Percentiles rank a stretch among this genome's conserved stretches.
These are phyloP conservation scores for Hordeum pubiflorum DNA, from an alignment of 202 grass and related monocot genomes.

Conservation along the genomic window DNA sequence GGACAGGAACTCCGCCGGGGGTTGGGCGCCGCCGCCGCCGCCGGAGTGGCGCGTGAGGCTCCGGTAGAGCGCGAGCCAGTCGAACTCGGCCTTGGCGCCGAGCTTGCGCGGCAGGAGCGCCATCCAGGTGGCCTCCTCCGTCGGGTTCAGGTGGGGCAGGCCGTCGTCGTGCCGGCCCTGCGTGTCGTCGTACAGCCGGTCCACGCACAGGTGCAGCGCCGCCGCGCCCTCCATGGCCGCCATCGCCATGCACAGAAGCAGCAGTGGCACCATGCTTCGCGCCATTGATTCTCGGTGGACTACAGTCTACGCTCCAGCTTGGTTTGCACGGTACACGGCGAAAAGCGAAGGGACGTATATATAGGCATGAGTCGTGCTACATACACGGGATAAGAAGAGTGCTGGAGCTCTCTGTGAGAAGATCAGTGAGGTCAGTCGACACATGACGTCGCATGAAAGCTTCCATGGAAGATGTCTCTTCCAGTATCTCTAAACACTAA, in stretches of 20 bases:
- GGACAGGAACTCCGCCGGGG: conserved; percentile 12
- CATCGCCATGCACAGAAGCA: background rate
- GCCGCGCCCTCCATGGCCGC: background rate
- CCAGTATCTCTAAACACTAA: no score
- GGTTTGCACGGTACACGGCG: background rate
- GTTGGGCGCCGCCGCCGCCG: background rate
- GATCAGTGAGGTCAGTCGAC: no score
- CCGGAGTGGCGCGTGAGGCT: conserved; percentile 31
- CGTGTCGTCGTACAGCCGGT: conserved; percentile 33
- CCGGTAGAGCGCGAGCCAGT: conserved; percentile 60
- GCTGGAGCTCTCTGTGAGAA: no score
- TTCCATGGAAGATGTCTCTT: no score
- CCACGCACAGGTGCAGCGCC: conserved; percentile 39
- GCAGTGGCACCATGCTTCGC: background rate
- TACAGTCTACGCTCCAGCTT: background rate
- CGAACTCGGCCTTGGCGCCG: conserved; percentile 22
- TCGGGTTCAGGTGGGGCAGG: conserved; percentile 44
- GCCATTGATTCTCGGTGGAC: background rate
- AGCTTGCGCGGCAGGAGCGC: conserved; percentile 38
- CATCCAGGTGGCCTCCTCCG: conserved; percentile 65
- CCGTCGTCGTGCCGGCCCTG: conserved; percentile 14
- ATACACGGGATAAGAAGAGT: no score
- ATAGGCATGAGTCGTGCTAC: background rate
- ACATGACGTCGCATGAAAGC: no score
- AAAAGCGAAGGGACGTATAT: background rate